A percentile compares a stretch with the other conserved stretches of the same genome.
Conservation (phyloP, 129 eudicot genomes). For the Pseudognaphalium luteoalbum region DNA sequence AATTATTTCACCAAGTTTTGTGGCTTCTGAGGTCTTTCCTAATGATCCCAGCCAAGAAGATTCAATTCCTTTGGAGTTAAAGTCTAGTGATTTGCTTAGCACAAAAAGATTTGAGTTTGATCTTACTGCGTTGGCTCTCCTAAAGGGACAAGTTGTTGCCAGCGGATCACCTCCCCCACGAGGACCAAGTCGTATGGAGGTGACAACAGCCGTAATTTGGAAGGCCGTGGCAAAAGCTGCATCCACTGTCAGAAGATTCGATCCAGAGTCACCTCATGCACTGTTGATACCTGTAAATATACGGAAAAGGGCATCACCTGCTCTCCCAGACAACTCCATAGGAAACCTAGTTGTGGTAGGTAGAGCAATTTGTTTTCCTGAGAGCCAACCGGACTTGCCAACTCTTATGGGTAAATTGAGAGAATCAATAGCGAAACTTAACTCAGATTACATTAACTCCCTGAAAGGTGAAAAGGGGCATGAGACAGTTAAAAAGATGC, state of each 20-base stretch:
- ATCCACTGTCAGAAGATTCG: not conserved
- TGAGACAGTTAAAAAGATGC: no score
- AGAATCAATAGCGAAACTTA: no score
- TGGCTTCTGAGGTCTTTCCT: conserved; percentile 5
- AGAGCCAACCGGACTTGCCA: not conserved
- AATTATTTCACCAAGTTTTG: conserved; percentile 17
- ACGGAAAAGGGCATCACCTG: not conserved
- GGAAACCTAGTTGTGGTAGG: not conserved
- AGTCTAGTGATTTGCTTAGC: conserved; percentile 2
- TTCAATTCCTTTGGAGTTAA: not conserved
- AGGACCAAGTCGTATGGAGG: conserved; percentile 7
- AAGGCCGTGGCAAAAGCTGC: conserved; percentile 11
- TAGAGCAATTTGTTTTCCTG: not conserved
- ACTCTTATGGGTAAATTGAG: conserved; percentile 1
- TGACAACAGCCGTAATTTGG: conserved; percentile 15
- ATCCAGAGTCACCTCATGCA: conserved; percentile 14
- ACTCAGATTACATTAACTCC: no score
- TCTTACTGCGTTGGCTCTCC: conserved; percentile 23
- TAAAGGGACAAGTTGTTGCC: conserved; percentile 12
- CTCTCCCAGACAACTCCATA: conserved; percentile 4
- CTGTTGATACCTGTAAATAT: not conserved
- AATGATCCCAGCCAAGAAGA: not conserved
- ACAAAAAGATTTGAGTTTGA: conserved; percentile 24
- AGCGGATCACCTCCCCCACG: no score
- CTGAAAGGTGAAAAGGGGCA: no score